Conservation (phyloP, 2,329 filamentous ascomycete species). For the Cercospora sp. region DNA sequence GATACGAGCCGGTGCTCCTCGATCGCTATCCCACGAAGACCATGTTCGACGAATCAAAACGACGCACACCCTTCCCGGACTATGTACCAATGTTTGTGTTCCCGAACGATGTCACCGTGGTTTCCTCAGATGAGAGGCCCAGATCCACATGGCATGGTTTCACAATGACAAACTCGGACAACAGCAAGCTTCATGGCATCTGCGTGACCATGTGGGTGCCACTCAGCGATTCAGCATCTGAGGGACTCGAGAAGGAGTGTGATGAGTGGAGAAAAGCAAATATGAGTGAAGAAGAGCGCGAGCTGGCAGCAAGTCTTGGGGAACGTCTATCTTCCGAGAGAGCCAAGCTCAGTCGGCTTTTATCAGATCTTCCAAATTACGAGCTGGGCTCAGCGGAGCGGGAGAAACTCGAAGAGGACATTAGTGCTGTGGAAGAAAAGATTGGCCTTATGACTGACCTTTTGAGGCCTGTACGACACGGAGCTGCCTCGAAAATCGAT, state of each 20-base stretch:
- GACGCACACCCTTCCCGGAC: conserved; percentile 86
- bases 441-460: conserved; percentile 96
- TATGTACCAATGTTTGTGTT: conserved; percentile 99
- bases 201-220: conserved; percentile 92
- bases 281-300: conserved; percentile 87
- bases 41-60: conserved; percentile 74
- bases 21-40: conserved; percentile 88
- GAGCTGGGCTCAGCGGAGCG: conserved; percentile 78
- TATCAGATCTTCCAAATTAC: conserved; percentile 78
- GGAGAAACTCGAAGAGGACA: conserved; percentile 87
- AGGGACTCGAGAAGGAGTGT: conserved; percentile 70
- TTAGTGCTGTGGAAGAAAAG: conserved; percentile 94
- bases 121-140: conserved; percentile 90
- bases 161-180: conserved; percentile 93
- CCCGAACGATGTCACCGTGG: conserved; percentile 94
- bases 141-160: conserved; percentile 99
- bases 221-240: conserved; percentile 75
- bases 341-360: conserved; percentile 82
- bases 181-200: conserved; percentile 87
- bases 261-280: conserved; percentile 58
- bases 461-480: conserved; percentile 85
- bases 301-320: conserved; percentile 87
- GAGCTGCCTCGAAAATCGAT: conserved; percentile 94
- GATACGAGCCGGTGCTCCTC: conserved; percentile 93
- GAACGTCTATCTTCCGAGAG: conserved; percentile 83